Evolutionary conservation across 176 grass and related monocot genomes (phyloP).

Genomic region (Aechmea fasciata): DNA sequence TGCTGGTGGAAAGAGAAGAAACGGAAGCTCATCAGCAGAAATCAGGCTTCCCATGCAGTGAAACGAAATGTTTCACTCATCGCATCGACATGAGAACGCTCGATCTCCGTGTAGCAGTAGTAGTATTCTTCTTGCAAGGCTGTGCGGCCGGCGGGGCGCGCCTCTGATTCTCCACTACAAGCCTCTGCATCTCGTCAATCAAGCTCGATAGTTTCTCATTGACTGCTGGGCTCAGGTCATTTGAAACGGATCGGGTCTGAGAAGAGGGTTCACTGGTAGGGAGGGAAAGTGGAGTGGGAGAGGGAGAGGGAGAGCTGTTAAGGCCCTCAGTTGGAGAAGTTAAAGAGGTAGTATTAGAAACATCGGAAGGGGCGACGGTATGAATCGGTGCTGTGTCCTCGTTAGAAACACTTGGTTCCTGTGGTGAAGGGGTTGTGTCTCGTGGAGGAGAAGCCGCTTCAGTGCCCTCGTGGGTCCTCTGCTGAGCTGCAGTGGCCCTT

Average conservation of each 20-base stretch:
- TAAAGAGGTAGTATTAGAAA: constrained; percentile 17
- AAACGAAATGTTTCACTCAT: constrained; percentile 30
- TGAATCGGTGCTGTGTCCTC: constrained; percentile 6
- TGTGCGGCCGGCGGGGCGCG: constrained; percentile 27
- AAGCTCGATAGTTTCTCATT: constrained; percentile 49
- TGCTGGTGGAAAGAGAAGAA: no score
- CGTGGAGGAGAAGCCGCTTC: constrained; percentile 19
- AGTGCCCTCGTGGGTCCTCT: constrained; percentile 18
- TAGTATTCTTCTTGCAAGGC: constrained; percentile 28
- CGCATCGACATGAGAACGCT: constrained; percentile 59
- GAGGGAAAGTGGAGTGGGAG: not conserved
- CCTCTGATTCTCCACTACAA: constrained; percentile 36
- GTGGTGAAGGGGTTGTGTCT: constrained; percentile 15
- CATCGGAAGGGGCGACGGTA: constrained; percentile 23
- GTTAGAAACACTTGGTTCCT: constrained; percentile 18
- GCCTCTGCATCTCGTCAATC: constrained; percentile 65
- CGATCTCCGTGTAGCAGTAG: constrained; percentile 14
- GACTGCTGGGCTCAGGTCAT: constrained; percentile 12
- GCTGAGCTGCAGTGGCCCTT: constrained; percentile 30
- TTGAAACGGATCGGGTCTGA: constrained; percentile 20
- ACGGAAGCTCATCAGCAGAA: no score
- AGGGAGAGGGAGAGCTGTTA: constrained; percentile 20
- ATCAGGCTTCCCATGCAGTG: not conserved
- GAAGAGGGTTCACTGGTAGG: constrained; percentile 13
- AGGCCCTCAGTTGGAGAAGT: constrained; percentile 12